phyloP scores from a whole-genome alignment of 495 filamentous ascomycete genomes.

The Penicillium cinerascens region DNA sequence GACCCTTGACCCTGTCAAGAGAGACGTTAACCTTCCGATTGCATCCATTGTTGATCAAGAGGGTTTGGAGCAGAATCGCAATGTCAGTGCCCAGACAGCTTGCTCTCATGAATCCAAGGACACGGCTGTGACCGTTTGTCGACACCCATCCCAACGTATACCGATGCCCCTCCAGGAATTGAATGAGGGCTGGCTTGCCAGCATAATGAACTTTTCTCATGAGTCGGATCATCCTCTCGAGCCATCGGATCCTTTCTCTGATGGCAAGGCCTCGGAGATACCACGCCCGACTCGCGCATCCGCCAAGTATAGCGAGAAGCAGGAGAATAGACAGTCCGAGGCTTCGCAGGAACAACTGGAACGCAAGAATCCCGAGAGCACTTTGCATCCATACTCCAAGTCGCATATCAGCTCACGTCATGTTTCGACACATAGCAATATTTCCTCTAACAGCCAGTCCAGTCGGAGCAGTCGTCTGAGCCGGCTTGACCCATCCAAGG shows the following conservation, averaged over 20 bases:
- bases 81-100: constrained; percentile 27
- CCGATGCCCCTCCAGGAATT: constrained; percentile 17
- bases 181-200: constrained; percentile 5
- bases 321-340: constrained; percentile 3
- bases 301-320: constrained; percentile 7
- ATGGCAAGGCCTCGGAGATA: constrained; percentile 12
- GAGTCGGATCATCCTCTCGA: constrained; percentile 6
- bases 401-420: not conserved
- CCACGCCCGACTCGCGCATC: not conserved
- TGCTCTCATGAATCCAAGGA: constrained; percentile 29
- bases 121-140: constrained; percentile 31
- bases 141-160: constrained; percentile 24
- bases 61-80: constrained; percentile 15
- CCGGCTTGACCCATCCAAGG: constrained; percentile 18
- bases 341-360: constrained; percentile 2
- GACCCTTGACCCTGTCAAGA: constrained; percentile 3
- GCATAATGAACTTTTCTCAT: constrained; percentile 9
- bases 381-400: not conserved
- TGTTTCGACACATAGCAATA: not conserved
- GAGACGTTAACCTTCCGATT: not conserved
- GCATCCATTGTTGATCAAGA: not conserved
- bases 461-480: constrained; percentile 16
- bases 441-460: constrained; percentile 7
- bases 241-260: constrained; percentile 25
- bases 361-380: not conserved